Evolutionary conservation across 2,329 filamentous ascomycete species (phyloP).

Genomic region (Coniochaeta ligniaria): DNA sequence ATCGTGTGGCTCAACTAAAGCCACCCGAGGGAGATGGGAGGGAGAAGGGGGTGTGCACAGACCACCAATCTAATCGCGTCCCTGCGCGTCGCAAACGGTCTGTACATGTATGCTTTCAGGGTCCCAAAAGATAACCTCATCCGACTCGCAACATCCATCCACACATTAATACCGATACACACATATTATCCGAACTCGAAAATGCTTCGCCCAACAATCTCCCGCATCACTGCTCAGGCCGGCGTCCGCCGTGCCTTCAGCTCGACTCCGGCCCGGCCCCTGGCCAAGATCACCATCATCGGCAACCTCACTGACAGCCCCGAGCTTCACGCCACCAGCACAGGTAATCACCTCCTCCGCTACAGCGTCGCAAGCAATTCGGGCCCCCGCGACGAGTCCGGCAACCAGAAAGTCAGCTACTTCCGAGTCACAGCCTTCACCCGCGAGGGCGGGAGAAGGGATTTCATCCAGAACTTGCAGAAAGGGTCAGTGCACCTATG

Average conservation of each 20-base stretch:
- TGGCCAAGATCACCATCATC: conserved; percentile 80
- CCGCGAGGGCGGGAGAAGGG: conserved; percentile 59
- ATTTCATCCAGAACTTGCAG: conserved; percentile 64
- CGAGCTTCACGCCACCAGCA: conserved; percentile 64
- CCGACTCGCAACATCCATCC: neutral
- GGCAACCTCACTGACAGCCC: conserved; percentile 77
- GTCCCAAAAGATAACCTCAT: neutral
- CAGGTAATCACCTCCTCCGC: conserved; percentile 65
- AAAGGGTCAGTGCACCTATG: conserved; percentile 69
- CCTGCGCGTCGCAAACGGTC: neutral
- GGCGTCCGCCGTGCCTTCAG: conserved; percentile 62
- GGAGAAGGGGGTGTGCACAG: neutral
- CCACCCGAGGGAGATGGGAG: neutral
- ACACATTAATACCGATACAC: neutral
- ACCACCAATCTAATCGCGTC: neutral
- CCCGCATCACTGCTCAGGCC: conserved; percentile 28
- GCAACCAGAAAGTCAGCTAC: conserved; percentile 72
- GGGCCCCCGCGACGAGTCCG: conserved; percentile 48
- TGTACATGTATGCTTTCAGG: neutral
- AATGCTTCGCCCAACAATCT: conserved; percentile 38
- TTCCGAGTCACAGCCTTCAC: conserved; percentile 72
- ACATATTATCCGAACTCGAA: neutral
- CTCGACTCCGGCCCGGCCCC: conserved; percentile 53
- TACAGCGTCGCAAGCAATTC: conserved; percentile 68
- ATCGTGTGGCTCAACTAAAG: neutral